These are phyloP conservation scores for Paecilomyces fulvus DNA, from an alignment of 2,329 filamentous ascomycete species.

Conservation along the genomic window DNA sequence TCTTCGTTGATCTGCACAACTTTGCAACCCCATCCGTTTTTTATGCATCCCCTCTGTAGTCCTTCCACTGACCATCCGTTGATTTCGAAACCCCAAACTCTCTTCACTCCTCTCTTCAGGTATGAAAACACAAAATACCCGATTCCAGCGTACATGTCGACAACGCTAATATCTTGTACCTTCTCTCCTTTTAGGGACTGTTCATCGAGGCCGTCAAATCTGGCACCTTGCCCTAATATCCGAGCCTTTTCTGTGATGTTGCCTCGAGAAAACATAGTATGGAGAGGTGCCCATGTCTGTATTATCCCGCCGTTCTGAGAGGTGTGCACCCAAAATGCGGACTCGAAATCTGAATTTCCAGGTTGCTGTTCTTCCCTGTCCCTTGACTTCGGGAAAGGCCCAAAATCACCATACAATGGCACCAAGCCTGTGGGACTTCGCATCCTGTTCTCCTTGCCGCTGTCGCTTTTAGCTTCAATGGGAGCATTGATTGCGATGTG, in stretches of 20 bases:
- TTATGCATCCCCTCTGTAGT: conserved; percentile 62
- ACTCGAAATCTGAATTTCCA: conserved; percentile 47
- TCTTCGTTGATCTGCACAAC: conserved; percentile 42
- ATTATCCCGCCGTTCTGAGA: conserved; percentile 67
- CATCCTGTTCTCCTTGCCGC: conserved; percentile 56
- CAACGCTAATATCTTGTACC: conserved; percentile 30
- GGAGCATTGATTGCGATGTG: conserved; percentile 53
- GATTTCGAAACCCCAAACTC: conserved; percentile 80
- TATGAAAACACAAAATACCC: conserved; percentile 92
- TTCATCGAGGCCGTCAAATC: conserved; percentile 26
- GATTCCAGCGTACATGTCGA: conserved; percentile 87
- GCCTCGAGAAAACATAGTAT: conserved; percentile 91
- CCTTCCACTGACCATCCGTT: conserved; percentile 86
- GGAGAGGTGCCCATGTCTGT: conserved; percentile 80
- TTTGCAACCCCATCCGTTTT: conserved; percentile 57
- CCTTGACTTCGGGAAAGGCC: conserved; percentile 35
- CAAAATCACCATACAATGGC: conserved; percentile 68
- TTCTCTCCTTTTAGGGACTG: conserved; percentile 14
- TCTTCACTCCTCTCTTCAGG: conserved; percentile 55
- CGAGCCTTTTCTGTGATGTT: conserved; percentile 85
- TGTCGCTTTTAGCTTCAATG: conserved; percentile 34
- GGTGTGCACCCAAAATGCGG: conserved; percentile 70
- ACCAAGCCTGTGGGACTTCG: conserved; percentile 63
- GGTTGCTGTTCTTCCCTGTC: conserved; percentile 19
- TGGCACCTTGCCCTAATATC: conserved; percentile 45